phyloP scores from a whole-genome alignment of 176 grass and related monocot species.

The Melocanna baccifera region DNA sequence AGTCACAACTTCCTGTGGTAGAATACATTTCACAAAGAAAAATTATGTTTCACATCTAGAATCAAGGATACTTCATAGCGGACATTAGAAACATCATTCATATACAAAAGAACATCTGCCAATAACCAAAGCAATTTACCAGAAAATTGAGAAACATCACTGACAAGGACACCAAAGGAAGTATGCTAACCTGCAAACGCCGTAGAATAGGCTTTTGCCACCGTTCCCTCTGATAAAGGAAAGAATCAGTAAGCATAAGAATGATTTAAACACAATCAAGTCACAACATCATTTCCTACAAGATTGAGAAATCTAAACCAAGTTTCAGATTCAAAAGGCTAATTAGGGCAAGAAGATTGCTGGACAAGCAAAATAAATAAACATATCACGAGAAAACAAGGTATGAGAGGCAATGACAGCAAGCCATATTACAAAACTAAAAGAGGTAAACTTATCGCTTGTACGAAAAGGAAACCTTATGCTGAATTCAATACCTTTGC shows the following conservation, averaged over 20 bases:
- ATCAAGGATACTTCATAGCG: slow-evolving; percentile 1
- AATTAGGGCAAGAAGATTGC: background rate
- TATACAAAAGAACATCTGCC: slow-evolving; percentile 4
- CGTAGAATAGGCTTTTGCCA: slow-evolving; percentile 99
- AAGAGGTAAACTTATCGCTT: background rate
- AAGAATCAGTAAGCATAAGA: slow-evolving; percentile 22
- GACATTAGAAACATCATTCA: slow-evolving; percentile 4
- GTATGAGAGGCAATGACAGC: background rate
- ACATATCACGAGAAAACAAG: background rate
- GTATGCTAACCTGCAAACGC: slow-evolving; percentile 72
- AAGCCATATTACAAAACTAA: slow-evolving; percentile 9
- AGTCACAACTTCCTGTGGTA: background rate
- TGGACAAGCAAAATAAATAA: background rate
- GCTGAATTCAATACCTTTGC: slow-evolving; percentile 59
- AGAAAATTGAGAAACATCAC: background rate
- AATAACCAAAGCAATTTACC: background rate
- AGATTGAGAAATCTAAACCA: background rate
- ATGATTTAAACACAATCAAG: slow-evolving; percentile 16
- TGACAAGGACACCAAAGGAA: slow-evolving; percentile 16
- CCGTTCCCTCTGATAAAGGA: slow-evolving; percentile 69
- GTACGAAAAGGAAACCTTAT: background rate
- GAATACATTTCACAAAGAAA: slow-evolving; percentile 3
- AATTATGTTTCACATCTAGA: slow-evolving; percentile 4
- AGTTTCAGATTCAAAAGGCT: background rate
- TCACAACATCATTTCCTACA: background rate